Evolutionary conservation across 2,329 filamentous ascomycete genomes (phyloP), one percentile per base, ranked within the genome.

Genomic region (Penicillium hordei): DNA sequence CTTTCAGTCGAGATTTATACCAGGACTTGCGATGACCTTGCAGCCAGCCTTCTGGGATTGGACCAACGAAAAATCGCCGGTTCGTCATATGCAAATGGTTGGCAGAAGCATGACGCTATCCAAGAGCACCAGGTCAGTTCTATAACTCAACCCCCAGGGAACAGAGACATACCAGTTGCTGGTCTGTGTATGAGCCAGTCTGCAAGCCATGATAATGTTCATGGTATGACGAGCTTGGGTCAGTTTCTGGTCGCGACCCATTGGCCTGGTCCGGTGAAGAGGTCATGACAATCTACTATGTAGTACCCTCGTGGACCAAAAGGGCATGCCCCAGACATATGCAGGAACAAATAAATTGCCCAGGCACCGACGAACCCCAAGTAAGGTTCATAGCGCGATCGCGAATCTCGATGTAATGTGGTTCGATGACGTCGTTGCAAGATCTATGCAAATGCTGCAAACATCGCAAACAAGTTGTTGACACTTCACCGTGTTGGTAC

Each of bases 31-130:
- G 79, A 69, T 87, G 83, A 59, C 81, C 83, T 64, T 83, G 83
- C 53, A 87, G 77, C 86, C 86, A 88, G 56, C 83, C 84, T 65
- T 85, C 82, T 44, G 86, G 86, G 36, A 88, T 84, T 36, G 86
- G 86, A 0, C 86, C 86, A 58, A 88, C 85, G 72, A 88, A 88
- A 72, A 82, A 83, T 54, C 86, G 82, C 54, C 82, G 79, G 51
- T 80, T 83, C 7, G 86, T 88, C 63, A 85, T 75, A 72, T 87
- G 81, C 40, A 88, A 73, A 67, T 88, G 86, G 58, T 83, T 79
- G 25, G 84, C 79, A 43, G 82, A 84, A 48, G 84, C 82, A 78
- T 88, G 83, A 75, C 83, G 81, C 83, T 81, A 23, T 53, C 34
- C 33, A 54, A 31, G 36, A 49, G 46, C 17, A 38, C n/a, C 25